Percentiles rank a stretch among this genome's conserved stretches.
These are phyloP conservation scores for Kwoniella shandongensis DNA, from an alignment of 768 basidiomycete species.

Conservation along the genomic window DNA sequence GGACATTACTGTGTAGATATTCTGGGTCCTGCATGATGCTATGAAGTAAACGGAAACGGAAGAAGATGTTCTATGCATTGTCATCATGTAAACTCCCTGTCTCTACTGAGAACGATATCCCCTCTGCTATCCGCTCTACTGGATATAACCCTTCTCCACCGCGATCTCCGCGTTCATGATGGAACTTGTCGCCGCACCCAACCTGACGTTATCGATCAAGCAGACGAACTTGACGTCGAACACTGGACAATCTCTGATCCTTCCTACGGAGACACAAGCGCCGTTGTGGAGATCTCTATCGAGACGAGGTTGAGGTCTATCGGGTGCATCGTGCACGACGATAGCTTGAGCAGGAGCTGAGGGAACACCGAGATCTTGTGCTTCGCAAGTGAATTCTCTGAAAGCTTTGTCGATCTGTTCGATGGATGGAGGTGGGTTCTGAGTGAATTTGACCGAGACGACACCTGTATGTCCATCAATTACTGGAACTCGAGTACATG, in stretches of 20 bases:
- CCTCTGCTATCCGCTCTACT: no score
- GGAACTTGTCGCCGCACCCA: conserved; percentile 94
- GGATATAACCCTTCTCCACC: conserved; percentile 65
- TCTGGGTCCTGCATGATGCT: no score
- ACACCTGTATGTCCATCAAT: conserved; percentile 92
- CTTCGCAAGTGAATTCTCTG: conserved; percentile 69
- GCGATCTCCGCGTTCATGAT: conserved; percentile 98
- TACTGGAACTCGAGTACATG: conserved; percentile 93
- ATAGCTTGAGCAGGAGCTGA: conserved; percentile 81
- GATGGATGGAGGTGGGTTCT: conserved; percentile 75
- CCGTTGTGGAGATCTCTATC: conserved; percentile 89
- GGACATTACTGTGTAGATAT: no score
- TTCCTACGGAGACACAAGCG: conserved; percentile 84
- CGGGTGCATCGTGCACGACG: conserved; percentile 86
- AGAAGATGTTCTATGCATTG: no score
- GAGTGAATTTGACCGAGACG: conserved; percentile 79
- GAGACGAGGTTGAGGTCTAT: conserved; percentile 89
- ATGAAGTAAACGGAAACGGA: no score
- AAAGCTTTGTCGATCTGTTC: conserved; percentile 86
- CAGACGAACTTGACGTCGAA: conserved; percentile 95
- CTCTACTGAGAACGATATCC: no score
- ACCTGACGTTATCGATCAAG: conserved; percentile 86
- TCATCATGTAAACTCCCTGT: no score
- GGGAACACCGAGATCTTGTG: conserved; percentile 68
- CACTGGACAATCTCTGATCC: conserved; percentile 86